A percentile compares a stretch with the other conserved stretches of the same genome.
phyloP scores from a whole-genome alignment of 2,329 filamentous ascomycete species.

The Botrytis cinerea region DNA sequence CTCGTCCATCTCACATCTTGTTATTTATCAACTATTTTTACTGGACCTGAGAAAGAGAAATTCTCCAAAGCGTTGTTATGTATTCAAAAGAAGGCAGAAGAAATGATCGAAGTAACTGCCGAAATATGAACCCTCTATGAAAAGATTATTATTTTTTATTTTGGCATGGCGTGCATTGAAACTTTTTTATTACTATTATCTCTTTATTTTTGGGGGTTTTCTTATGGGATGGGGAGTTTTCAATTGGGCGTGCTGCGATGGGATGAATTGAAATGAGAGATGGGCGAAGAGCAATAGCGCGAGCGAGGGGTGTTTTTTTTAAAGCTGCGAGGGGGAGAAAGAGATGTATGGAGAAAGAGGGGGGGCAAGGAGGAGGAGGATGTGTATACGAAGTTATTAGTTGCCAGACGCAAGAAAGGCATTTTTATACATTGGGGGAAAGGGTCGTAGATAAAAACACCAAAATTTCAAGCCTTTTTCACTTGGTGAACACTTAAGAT shows the following conservation, averaged over 20 bases:
- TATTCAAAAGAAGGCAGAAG: conserved; percentile 25
- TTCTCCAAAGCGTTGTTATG: background rate
- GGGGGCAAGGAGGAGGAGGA: conserved; percentile 20
- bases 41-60: no score
- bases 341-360: background rate
- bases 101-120: conserved; percentile 21
- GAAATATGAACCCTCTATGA: conserved; percentile 13
- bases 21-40: no score
- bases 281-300: background rate
- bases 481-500: background rate
- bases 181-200: background rate
- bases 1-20: no score
- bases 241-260: background rate
- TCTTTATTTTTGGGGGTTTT: background rate
- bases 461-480: background rate
- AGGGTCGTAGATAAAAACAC: conserved; percentile 29
- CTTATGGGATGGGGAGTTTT: background rate
- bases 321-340: background rate
- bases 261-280: background rate
- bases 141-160: background rate
- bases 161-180: background rate
- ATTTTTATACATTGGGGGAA: conserved; percentile 26
- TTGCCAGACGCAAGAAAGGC: background rate
- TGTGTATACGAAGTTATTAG: conserved; percentile 26
- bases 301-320: background rate